Conservation (phyloP, 2,329 filamentous ascomycete species). For the Lasiodiplodia sp. region DNA sequence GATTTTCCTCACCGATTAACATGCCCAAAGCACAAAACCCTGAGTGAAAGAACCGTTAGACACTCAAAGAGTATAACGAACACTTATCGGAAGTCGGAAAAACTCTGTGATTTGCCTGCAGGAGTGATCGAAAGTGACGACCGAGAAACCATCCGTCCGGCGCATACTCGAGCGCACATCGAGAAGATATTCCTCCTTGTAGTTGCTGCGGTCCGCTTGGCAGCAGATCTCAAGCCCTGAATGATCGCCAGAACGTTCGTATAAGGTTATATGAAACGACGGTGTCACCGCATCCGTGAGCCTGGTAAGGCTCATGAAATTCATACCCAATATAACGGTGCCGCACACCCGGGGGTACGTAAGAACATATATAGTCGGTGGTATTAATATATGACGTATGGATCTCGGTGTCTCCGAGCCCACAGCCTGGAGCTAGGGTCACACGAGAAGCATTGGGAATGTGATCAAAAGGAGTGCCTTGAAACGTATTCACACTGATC, state of each 20-base stretch:
- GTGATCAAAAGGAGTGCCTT: not conserved
- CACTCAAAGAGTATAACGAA: not conserved
- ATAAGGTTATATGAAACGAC: slow-evolving; percentile 14
- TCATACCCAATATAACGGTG: not conserved
- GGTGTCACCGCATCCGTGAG: not conserved
- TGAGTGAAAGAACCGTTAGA: not conserved
- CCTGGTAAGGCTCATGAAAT: not conserved
- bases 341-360: not conserved
- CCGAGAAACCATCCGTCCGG: not conserved
- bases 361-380: not conserved
- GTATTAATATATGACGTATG: slow-evolving; percentile 15
- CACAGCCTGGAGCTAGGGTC: not conserved
- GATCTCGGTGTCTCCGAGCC: not conserved
- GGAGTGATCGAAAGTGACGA: not conserved
- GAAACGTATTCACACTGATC: not conserved
- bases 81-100: not conserved
- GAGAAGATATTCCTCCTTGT: not conserved
- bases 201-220: not conserved
- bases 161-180: not conserved
- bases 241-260: not conserved
- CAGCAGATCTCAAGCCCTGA: slow-evolving; percentile 3
- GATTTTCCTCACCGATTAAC: not conserved
- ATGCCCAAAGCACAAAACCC: not conserved
- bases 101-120: not conserved
- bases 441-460: not conserved